Base-by-base conservation (phyloP, 208 protist genomes). In the Phytomonas sp. region DNA sequence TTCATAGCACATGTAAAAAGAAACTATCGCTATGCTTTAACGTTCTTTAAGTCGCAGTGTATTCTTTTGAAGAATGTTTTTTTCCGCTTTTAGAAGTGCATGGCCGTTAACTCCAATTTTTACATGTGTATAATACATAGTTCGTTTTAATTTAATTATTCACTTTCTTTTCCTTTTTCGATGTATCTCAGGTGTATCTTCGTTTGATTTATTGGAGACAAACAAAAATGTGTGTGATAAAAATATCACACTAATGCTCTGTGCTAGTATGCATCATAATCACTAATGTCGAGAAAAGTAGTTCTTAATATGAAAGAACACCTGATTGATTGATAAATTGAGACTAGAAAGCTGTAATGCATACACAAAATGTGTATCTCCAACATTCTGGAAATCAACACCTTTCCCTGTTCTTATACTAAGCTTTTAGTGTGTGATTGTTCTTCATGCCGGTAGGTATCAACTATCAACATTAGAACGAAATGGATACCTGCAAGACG, bases 131-230 rank as follows among this genome's bases (percentile, higher is more conserved):
- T n/a, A n/a, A 23, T 56, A 20, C 32, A 8, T 37, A 31, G 4
- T 71, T 36, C 65, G 60, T 65, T 68, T 59, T 72, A 60, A 31
- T 68, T 60, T 40, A 28, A 17, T 40, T n/a, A 29, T 59, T 29
- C 23, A 30, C 37, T 34, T 28, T 61, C 23, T 26, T 23, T 60
- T 64, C 29, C 13, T n/a, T 23, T 62, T 13, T 8, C 30, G 20
- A 26, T 68, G 2, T 37, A 66, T 51, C 0, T 23, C 8, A 23
- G 60, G 31, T 62, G 17, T 61, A 67, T 56, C 60, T 74, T 53
- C 37, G 31, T 32, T 68, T 34, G 37, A 40, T 65, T 31, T 74
- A n/a, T 68, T 56, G 46, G 20, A 26, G 20, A 11, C 4, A 23
- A 56, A 26, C 17, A 56, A 56, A 56, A 23, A 56, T 20, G 26